Percentiles rank a stretch among this genome's conserved stretches.
phyloP scores from a whole-genome alignment of 23 red algal genomes.

The Gracilaria gracilis region DNA sequence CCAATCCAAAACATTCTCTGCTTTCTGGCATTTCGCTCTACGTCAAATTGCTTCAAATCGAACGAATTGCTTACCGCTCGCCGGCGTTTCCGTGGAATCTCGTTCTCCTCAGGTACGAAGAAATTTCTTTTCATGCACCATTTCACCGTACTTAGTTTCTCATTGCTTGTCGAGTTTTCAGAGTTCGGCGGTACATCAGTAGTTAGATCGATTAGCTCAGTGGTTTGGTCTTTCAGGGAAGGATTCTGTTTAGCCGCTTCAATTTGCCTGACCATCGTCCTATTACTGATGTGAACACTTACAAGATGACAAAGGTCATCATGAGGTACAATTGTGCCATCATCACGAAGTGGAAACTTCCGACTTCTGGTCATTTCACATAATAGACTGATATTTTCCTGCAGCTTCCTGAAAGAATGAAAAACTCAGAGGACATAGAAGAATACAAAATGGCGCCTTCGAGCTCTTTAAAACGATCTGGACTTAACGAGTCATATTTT shows the following conservation, averaged over 20 bases:
- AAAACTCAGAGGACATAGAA: constrained; percentile 14
- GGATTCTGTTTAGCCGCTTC: neutral
- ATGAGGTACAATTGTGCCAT: constrained; percentile 42
- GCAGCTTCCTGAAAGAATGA: constrained; percentile 43
- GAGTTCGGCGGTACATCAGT: neutral
- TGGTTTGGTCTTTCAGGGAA: neutral
- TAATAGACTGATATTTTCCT: constrained; percentile 31
- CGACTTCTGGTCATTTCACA: constrained; percentile 15
- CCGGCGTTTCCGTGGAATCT: neutral
- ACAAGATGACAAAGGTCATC: constrained; percentile 46
- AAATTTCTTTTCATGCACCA: constrained; percentile 20
- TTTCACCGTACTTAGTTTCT: neutral
- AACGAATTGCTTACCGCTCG: neutral
- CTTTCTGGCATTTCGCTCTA: constrained; percentile 52
- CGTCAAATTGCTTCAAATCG: constrained; percentile 30
- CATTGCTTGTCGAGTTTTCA: neutral
- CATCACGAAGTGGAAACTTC: constrained; percentile 53
- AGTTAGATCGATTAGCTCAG: constrained; percentile 23
- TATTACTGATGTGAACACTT: constrained; percentile 1
- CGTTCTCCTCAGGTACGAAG: neutral
- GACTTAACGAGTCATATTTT: neutral
- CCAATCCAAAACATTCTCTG: constrained; percentile 55
- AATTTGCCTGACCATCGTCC: constrained; percentile 33
- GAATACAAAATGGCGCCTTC: constrained; percentile 46
- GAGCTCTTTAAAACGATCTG: constrained; percentile 30